Evolutionary conservation across 441 rosid species (phyloP).

Genomic region (Erodium texanum): DNA sequence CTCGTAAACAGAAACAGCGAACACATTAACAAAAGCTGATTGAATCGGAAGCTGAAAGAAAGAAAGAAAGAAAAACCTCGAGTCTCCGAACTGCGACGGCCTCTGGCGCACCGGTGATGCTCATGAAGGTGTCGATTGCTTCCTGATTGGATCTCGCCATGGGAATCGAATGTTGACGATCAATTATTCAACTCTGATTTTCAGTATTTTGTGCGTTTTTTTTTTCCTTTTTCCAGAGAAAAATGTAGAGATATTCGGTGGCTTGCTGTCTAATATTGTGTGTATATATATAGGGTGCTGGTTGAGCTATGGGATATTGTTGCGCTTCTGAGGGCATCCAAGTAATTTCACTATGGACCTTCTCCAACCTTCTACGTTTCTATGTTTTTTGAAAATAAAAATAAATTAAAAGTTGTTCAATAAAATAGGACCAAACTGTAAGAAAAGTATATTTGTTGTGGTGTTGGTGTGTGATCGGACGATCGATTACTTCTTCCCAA

Average conservation of each 20-base stretch:
- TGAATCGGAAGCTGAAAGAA: background rate
- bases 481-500: no score
- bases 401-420: no score
- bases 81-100: constrained; percentile 57
- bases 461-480: no score
- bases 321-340: background rate
- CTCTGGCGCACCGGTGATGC: constrained; percentile 67
- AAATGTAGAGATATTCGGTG: background rate
- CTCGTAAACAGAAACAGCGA: background rate
- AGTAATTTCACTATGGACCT: no score
- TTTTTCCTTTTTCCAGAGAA: background rate
- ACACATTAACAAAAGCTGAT: constrained; percentile 1
- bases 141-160: constrained; percentile 73
- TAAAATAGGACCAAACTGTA: no score
- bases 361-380: no score
- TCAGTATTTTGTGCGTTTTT: background rate
- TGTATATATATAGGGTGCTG: background rate
- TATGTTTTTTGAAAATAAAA: no score
- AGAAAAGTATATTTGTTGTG: no score
- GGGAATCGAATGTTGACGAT: background rate
- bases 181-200: background rate
- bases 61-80: constrained; percentile 31
- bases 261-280: background rate
- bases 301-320: background rate
- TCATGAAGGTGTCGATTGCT: constrained; percentile 69